phyloP scores from a whole-genome alignment of 2,329 filamentous ascomycete species.

The Beauveria sp. region DNA sequence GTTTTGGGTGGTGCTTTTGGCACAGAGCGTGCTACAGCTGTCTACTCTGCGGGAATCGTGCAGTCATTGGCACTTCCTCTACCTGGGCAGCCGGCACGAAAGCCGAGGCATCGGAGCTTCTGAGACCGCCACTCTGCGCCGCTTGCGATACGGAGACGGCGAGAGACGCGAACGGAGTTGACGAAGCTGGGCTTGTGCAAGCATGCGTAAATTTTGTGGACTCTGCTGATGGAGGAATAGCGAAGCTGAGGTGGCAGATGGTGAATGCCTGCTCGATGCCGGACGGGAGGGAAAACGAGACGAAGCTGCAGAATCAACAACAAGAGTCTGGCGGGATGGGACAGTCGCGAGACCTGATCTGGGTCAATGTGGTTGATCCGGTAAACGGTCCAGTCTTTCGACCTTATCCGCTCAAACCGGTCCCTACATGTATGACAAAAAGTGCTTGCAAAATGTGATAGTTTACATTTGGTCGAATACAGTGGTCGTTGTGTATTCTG shows the following conservation, averaged over 20 bases:
- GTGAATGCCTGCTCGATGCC: not conserved
- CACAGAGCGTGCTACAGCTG: conserved; percentile 50
- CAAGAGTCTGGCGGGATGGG: conserved; percentile 14
- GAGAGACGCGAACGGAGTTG: conserved; percentile 21
- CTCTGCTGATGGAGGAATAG: conserved; percentile 38
- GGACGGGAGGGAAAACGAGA: not conserved
- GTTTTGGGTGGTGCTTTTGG: conserved; percentile 56
- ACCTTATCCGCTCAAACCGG: conserved; percentile 42
- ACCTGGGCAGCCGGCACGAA: conserved; percentile 22
- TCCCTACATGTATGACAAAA: conserved; percentile 34
- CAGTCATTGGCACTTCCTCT: conserved; percentile 18
- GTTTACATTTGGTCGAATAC: not conserved
- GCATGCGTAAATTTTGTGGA: conserved; percentile 38
- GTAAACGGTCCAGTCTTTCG: conserved; percentile 38
- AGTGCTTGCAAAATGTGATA: not conserved
- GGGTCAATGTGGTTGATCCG: conserved; percentile 43
- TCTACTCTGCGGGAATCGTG: conserved; percentile 39
- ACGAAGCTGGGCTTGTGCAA: conserved; percentile 24
- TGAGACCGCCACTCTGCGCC: conserved; percentile 41
- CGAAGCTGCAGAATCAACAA: conserved; percentile 7
- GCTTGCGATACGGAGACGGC: conserved; percentile 37
- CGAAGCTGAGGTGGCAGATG: conserved; percentile 33
- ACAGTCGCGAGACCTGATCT: conserved; percentile 27
- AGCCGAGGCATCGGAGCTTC: conserved; percentile 31
- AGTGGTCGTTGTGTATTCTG: not conserved